phyloP scores from a whole-genome alignment of 2,329 filamentous ascomycete species.

The Ascocoryne sarcoides region DNA sequence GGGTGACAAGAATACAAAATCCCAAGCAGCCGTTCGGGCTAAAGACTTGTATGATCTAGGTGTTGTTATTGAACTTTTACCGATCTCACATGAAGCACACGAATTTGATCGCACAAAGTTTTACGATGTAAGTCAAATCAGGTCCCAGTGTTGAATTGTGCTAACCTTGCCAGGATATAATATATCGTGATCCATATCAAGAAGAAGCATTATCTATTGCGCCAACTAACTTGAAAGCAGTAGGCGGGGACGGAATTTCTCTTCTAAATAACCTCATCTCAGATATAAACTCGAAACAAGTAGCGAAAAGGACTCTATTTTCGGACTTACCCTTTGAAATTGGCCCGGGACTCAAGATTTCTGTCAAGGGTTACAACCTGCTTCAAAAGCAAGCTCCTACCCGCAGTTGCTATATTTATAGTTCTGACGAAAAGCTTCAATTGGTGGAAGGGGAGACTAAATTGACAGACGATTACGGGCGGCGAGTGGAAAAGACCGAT shows the following conservation, averaged over 20 bases:
- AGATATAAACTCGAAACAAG: slow-evolving; percentile 84
- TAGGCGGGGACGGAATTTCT: slow-evolving; percentile 65
- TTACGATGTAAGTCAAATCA: slow-evolving; percentile 64
- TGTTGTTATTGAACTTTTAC: slow-evolving; percentile 86
- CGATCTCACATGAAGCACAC: slow-evolving; percentile 62
- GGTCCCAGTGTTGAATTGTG: background rate
- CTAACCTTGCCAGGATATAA: slow-evolving; percentile 59
- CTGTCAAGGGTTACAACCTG: slow-evolving; percentile 87
- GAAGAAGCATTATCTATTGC: slow-evolving; percentile 56
- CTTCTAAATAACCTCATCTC: slow-evolving; percentile 73
- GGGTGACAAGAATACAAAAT: slow-evolving; percentile 61
- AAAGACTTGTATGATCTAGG: slow-evolving; percentile 94
- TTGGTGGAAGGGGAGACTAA: slow-evolving; percentile 65
- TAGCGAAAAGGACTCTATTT: slow-evolving; percentile 77
- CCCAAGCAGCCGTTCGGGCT: slow-evolving; percentile 74
- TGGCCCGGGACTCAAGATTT: slow-evolving; percentile 74
- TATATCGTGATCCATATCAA: slow-evolving; percentile 70
- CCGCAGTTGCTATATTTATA: slow-evolving; percentile 78
- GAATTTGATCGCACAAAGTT: slow-evolving; percentile 79
- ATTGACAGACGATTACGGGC: slow-evolving; percentile 68
- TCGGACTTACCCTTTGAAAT: slow-evolving; percentile 82
- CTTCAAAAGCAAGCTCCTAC: slow-evolving; percentile 76
- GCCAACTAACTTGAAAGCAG: slow-evolving; percentile 48
- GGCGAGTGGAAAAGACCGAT: slow-evolving; percentile 70
- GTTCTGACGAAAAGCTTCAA: slow-evolving; percentile 61